phyloP scores from a whole-genome alignment of 1,139 yeast genomes.

The Magnusiomyces fungicola region DNA sequence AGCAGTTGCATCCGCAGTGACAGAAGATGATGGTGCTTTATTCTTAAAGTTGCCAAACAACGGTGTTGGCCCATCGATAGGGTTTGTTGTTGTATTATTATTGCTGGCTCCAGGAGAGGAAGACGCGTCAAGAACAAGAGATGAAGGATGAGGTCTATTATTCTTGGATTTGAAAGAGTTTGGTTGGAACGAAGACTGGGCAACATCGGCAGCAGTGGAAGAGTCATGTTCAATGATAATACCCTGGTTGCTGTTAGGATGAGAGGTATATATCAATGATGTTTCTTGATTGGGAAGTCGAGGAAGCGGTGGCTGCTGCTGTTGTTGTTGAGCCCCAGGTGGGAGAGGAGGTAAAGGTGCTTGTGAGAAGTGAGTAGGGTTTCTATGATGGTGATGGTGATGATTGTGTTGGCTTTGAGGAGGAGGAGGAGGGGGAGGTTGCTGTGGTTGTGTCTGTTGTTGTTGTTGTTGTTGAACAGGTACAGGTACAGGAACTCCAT shows the following conservation, averaged over 20 bases:
- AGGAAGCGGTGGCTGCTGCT: not conserved
- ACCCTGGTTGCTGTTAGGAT: slow-evolving; percentile 11
- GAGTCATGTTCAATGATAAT: slow-evolving; percentile 16
- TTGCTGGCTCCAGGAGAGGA: not conserved
- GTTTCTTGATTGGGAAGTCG: not conserved
- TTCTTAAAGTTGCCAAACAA: not conserved
- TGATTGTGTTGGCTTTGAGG: not conserved
- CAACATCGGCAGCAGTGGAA: slow-evolving; percentile 8
- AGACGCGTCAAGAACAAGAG: not conserved
- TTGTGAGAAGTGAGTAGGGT: not conserved
- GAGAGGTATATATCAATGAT: not conserved
- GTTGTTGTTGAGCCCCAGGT: not conserved
- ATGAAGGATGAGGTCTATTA: slow-evolving; percentile 29
- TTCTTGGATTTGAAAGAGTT: slow-evolving; percentile 6
- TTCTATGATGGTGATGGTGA: not conserved
- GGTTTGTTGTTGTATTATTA: not conserved
- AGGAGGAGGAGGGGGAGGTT: not conserved
- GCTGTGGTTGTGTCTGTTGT: not conserved
- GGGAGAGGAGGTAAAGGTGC: slow-evolving; percentile 2
- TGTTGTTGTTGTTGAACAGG: slow-evolving; percentile 3
- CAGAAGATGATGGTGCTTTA: not conserved
- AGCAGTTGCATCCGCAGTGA: too few relatives aligned
- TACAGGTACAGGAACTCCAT: not conserved
- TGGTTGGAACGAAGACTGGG: slow-evolving; percentile 2
- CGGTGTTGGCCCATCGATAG: not conserved